phyloP scores from a whole-genome alignment of 176 grass and related monocot species.

The Alopecurus myosuroides region DNA sequence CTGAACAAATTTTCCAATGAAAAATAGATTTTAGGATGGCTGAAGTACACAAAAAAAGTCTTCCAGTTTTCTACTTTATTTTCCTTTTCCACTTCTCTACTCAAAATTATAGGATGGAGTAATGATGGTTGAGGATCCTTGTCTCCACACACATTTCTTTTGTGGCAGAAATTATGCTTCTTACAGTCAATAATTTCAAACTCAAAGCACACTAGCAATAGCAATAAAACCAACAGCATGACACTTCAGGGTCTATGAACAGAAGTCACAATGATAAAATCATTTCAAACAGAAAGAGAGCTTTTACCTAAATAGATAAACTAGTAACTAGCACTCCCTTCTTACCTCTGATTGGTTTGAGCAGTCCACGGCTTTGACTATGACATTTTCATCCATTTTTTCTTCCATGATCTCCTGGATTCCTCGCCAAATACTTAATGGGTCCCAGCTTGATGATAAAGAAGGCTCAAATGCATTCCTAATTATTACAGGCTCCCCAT shows the following conservation, averaged over 20 bases:
- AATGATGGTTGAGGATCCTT: background rate
- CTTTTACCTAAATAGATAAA: slow-evolving; percentile 6
- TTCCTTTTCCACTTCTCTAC: background rate
- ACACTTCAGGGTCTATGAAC: background rate
- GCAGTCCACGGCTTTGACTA: slow-evolving; percentile 81
- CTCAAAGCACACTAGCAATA: slow-evolving; percentile 1
- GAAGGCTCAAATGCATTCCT: slow-evolving; percentile 70
- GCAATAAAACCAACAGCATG: slow-evolving; percentile 3
- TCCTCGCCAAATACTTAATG: slow-evolving; percentile 78
- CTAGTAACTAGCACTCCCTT: slow-evolving; percentile 1
- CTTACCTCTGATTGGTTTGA: slow-evolving; percentile 68
- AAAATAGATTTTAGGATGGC: slow-evolving; percentile 6
- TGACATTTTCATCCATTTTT: slow-evolving; percentile 57
- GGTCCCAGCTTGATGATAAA: slow-evolving; percentile 83
- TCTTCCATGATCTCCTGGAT: slow-evolving; percentile 78
- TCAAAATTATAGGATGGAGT: background rate
- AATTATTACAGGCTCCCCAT: slow-evolving; percentile 76
- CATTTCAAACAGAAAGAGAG: slow-evolving; percentile 12
- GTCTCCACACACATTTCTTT: background rate
- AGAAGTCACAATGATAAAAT: background rate
- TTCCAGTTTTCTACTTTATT: background rate
- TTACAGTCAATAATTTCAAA: background rate
- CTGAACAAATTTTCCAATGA: slow-evolving; percentile 40
- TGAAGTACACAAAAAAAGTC: background rate
- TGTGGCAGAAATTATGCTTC: background rate